These are phyloP conservation scores for Candida tunisiensis DNA, from an alignment of 1,139 yeast genomes.

Conservation along the genomic window DNA sequence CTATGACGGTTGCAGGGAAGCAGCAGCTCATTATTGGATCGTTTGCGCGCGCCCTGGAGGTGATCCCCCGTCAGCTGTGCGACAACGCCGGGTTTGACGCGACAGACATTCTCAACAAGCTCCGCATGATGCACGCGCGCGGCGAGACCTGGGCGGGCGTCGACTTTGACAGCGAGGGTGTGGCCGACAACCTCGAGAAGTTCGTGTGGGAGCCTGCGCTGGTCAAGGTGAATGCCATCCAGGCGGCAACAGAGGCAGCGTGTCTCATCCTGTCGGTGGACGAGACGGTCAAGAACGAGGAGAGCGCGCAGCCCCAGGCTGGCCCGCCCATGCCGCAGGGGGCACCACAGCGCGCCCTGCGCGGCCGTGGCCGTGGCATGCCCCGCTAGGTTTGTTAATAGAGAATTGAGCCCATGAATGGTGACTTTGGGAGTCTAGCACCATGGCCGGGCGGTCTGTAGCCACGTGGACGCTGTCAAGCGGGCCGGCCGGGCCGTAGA, in stretches of 20 bases:
- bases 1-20: slow-evolving; percentile 84
- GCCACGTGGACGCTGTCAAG: too few species aligned
- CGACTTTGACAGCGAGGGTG: slow-evolving; percentile 68
- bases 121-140: slow-evolving; percentile 87
- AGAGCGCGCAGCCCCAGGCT: slow-evolving; percentile 23
- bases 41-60: slow-evolving; percentile 86
- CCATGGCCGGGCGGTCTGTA: too few species aligned
- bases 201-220: slow-evolving; percentile 98
- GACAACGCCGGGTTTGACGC: slow-evolving; percentile 98
- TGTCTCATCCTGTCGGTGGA: slow-evolving; percentile 82
- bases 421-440: too few species aligned
- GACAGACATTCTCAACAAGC: slow-evolving; percentile 73
- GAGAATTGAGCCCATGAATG: too few species aligned
- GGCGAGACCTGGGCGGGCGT: slow-evolving; percentile 89
- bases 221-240: slow-evolving; percentile 85
- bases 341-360: slow-evolving; percentile 6
- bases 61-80: slow-evolving; percentile 92
- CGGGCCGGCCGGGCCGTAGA: too few species aligned
- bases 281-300: slow-evolving; percentile 83
- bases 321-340: slow-evolving; percentile 12
- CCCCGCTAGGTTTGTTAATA: slow-evolving; percentile 1
- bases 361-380: too few species aligned
- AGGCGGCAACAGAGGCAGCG: slow-evolving; percentile 97
- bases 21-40: slow-evolving; percentile 87
- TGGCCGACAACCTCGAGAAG: slow-evolving; percentile 69